Conservation (phyloP, 164 flowering plant genomes). For the Annona cherimola region DNA sequence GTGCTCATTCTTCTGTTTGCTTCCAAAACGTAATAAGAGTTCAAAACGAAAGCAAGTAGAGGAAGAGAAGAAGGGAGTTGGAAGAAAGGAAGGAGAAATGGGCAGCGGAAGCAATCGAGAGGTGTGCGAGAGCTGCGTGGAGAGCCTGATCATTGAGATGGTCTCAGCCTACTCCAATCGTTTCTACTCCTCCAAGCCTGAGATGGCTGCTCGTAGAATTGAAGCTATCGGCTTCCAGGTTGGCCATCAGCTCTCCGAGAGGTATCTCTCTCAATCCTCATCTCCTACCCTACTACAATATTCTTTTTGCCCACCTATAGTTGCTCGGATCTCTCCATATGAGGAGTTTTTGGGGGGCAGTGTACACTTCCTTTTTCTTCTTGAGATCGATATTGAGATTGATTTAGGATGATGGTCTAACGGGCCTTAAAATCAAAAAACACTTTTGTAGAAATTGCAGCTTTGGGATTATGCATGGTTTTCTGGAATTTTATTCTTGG, state of each 20-base stretch:
- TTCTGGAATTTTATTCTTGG: too few species aligned
- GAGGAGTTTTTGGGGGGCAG: too few species aligned
- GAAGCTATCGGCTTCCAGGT: slow-evolving; percentile 96
- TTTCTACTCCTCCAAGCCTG: slow-evolving; percentile 74
- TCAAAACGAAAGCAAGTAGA: slow-evolving; percentile 15
- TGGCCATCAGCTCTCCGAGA: slow-evolving; percentile 91
- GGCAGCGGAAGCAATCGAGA: slow-evolving; percentile 39
- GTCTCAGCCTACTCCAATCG: slow-evolving; percentile 65
- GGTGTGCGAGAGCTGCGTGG: slow-evolving; percentile 90
- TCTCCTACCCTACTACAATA: too few species aligned
- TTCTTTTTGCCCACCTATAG: too few species aligned
- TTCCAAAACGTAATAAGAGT: slow-evolving; percentile 55
- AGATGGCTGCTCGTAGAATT: slow-evolving; percentile 87
- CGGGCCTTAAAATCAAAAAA: too few species aligned
- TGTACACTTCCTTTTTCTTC: too few species aligned
- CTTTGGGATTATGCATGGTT: too few species aligned
- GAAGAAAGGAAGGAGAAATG: background rate
- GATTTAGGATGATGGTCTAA: too few species aligned
- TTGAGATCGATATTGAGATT: too few species aligned
- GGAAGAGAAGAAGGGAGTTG: background rate
- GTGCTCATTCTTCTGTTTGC: slow-evolving; percentile 87
- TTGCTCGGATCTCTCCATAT: too few species aligned
- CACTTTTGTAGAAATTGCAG: too few species aligned
- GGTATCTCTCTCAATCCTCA: slow-evolving; percentile 27
- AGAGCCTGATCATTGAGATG: slow-evolving; percentile 63